Percentiles rank a stretch among this genome's conserved stretches.
These are phyloP conservation scores for Fusarium albidum DNA, from an alignment of 2,329 filamentous ascomycete genomes.

Conservation along the genomic window DNA sequence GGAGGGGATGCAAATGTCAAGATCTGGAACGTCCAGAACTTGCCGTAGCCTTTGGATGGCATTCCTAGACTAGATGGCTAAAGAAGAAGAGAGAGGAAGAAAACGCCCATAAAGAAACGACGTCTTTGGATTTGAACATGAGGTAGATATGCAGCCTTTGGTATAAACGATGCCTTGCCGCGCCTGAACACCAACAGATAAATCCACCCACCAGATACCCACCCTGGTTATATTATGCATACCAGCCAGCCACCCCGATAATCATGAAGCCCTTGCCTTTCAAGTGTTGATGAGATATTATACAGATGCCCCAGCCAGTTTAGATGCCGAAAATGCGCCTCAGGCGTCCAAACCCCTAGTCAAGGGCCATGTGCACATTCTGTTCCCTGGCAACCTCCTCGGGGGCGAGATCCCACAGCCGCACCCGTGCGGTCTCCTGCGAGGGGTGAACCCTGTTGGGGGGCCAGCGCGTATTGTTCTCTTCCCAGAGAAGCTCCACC, in stretches of 20 bases:
- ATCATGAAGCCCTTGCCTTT: background rate
- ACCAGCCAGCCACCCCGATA: background rate
- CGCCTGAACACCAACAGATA: constrained; percentile 25
- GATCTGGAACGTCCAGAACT: constrained; percentile 69
- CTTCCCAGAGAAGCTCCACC: constrained; percentile 46
- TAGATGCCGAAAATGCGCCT: constrained; percentile 6
- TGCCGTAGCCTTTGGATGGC: constrained; percentile 40
- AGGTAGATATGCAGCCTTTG: constrained; percentile 21
- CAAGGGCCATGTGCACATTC: constrained; percentile 48
- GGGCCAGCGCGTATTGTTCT: constrained; percentile 47
- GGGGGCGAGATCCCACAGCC: constrained; percentile 48
- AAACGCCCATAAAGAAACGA: constrained; percentile 10
- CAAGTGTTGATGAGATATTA: too few relatives aligned
- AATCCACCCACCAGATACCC: constrained; percentile 8
- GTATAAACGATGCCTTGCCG: constrained; percentile 16
- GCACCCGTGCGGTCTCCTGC: constrained; percentile 30
- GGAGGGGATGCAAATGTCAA: constrained; percentile 93
- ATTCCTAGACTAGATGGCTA: constrained; percentile 18
- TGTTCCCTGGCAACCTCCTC: constrained; percentile 47
- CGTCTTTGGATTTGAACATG: constrained; percentile 9
- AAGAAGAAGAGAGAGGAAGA: too few relatives aligned
- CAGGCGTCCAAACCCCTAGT: constrained; percentile 43
- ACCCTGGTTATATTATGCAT: background rate
- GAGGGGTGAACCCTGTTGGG: constrained; percentile 40
- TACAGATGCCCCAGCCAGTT: background rate